Evolutionary conservation across 148 eudicot species (phyloP).

Genomic region (Cornus florida): DNA sequence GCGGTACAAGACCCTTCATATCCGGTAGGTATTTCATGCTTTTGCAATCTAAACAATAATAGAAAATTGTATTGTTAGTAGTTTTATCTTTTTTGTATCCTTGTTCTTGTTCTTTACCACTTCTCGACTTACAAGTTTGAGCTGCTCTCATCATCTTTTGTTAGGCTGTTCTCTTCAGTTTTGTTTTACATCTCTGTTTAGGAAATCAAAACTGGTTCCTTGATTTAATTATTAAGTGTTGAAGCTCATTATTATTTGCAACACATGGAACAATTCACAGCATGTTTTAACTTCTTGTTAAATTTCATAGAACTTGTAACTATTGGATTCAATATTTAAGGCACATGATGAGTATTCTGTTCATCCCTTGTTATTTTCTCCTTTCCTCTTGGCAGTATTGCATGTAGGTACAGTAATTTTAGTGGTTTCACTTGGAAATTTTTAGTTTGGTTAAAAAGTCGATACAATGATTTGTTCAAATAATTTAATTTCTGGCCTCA

Average conservation of each 20-base stretch:
- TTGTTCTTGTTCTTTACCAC: neutral
- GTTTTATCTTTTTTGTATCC: neutral
- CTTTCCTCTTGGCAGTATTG: neutral
- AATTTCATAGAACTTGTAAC: too few species aligned
- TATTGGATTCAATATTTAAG: neutral
- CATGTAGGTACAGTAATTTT: neutral
- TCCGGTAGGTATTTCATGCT: conserved; percentile 46
- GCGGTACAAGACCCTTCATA: conserved; percentile 93
- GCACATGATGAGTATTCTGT: neutral
- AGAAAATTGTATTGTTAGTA: neutral
- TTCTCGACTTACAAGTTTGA: neutral
- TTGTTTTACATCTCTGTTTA: neutral
- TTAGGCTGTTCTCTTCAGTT: neutral
- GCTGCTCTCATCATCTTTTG: neutral
- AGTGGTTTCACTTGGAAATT: neutral
- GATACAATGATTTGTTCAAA: neutral
- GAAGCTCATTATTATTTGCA: neutral
- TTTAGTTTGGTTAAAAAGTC: neutral
- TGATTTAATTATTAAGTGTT: neutral
- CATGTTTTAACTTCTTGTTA: neutral
- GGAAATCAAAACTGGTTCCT: neutral
- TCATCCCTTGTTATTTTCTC: neutral
- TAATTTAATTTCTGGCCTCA: neutral
- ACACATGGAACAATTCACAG: neutral
- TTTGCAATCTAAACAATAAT: neutral